A percentile compares a stretch with the other conserved stretches of the same genome.
Conservation (phyloP, 345 rosid species). For the Aegle marmelos region DNA sequence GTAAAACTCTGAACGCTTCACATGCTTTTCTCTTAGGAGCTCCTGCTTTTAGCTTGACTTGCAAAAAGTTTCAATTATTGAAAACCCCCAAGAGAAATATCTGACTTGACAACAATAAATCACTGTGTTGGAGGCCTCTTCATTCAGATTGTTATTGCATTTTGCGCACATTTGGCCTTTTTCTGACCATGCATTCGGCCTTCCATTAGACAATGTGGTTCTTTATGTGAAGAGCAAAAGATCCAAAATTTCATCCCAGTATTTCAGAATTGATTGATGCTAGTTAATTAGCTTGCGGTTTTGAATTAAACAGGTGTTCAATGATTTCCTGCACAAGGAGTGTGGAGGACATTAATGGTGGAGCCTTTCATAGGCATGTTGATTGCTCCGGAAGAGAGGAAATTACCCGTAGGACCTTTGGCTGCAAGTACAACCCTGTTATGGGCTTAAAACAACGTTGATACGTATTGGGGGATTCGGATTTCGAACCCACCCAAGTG, state of each 20-base stretch:
- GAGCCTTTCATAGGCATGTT: slow-evolving; percentile 46
- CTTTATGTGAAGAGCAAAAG: slow-evolving; percentile 2
- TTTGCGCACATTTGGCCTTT: slow-evolving; percentile 32
- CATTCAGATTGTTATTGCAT: slow-evolving; percentile 30
- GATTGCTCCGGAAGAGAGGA: slow-evolving; percentile 34
- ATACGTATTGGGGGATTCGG: slow-evolving; percentile 41
- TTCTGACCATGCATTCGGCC: slow-evolving; percentile 10
- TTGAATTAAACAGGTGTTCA: slow-evolving; percentile 30
- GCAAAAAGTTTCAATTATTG: slow-evolving; percentile 39
- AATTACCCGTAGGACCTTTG: slow-evolving; percentile 40
- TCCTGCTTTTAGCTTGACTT: slow-evolving; percentile 23
- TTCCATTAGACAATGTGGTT: slow-evolving; percentile 1
- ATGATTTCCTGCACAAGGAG: slow-evolving; percentile 39
- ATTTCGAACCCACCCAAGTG: slow-evolving; percentile 18
- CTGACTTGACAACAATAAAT: slow-evolving; percentile 27
- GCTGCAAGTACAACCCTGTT: slow-evolving; percentile 39
- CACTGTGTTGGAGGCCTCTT: slow-evolving; percentile 22
- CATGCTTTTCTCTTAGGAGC: not conserved
- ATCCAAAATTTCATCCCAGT: not conserved
- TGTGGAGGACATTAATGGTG: slow-evolving; percentile 45
- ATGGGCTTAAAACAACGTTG: slow-evolving; percentile 43
- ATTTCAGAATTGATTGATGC: not conserved
- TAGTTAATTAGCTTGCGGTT: slow-evolving; percentile 6
- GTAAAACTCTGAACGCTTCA: slow-evolving; percentile 8
- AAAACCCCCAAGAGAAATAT: slow-evolving; percentile 23